A percentile compares a stretch with the other conserved stretches of the same genome.
Evolutionary conservation across 305 asterid species (phyloP).

Genomic region (Fraxinus albicans): DNA sequence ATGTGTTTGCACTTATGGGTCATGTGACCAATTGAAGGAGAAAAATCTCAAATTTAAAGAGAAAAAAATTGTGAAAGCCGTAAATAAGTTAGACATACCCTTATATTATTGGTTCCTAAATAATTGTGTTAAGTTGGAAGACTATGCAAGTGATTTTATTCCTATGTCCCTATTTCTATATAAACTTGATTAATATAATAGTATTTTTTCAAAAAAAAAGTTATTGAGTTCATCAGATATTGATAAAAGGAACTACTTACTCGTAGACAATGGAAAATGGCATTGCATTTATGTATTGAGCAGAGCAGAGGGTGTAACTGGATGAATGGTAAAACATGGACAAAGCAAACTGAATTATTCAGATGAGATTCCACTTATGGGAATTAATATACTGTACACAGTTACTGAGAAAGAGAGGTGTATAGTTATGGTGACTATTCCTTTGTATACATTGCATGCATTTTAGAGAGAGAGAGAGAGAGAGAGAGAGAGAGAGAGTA

Average conservation of each 20-base stretch:
- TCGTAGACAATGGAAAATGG: background rate
- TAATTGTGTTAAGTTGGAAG: no score
- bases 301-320: background rate
- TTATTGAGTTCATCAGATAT: no score
- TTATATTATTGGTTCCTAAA: no score
- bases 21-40: no score
- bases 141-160: no score
- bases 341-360: background rate
- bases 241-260: background rate
- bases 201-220: no score
- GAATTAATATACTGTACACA: slow-evolving; percentile 24
- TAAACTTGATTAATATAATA: no score
- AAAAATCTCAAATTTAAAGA: no score
- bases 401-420: slow-evolving; percentile 6
- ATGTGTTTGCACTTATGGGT: no score
- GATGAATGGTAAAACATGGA: background rate
- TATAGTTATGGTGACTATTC: slow-evolving; percentile 23
- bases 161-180: no score
- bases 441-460: slow-evolving; percentile 18
- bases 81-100: no score
- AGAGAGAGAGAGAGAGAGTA: slow-evolving; percentile 30
- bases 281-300: background rate
- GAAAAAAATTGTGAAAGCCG: no score
- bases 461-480: slow-evolving; percentile 28
- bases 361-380: background rate